A percentile compares a stretch with the other conserved stretches of the same genome.
Conservation (phyloP, 495 filamentous ascomycete species). For the Glarea lozoyensis region DNA sequence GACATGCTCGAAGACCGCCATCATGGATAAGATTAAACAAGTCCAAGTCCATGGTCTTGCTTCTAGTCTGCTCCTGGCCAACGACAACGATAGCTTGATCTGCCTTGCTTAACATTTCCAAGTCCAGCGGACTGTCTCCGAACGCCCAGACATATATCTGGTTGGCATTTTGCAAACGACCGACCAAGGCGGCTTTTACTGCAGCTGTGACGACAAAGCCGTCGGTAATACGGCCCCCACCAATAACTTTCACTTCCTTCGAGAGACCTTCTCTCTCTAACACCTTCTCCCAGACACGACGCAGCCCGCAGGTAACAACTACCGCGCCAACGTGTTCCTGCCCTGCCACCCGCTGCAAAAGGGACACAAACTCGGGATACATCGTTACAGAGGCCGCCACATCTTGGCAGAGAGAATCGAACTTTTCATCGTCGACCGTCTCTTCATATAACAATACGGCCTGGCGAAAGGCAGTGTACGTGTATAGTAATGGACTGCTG, state of each 20-base stretch:
- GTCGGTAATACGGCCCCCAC: slow-evolving; percentile 42
- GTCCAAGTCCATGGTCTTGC: slow-evolving; percentile 45
- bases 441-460: slow-evolving; percentile 49
- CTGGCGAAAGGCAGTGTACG: slow-evolving; percentile 49
- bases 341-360: slow-evolving; percentile 31
- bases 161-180: slow-evolving; percentile 26
- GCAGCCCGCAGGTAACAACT: slow-evolving; percentile 49
- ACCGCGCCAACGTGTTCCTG: slow-evolving; percentile 38
- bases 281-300: slow-evolving; percentile 48
- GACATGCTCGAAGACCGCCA: slow-evolving; percentile 31
- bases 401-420: slow-evolving; percentile 35
- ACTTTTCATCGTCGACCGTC: slow-evolving; percentile 28
- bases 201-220: slow-evolving; percentile 41
- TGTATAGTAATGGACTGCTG: slow-evolving; percentile 38
- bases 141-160: slow-evolving; percentile 46
- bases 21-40: slow-evolving; percentile 36
- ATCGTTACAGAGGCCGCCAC: slow-evolving; percentile 37
- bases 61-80: slow-evolving; percentile 39
- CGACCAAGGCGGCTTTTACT: slow-evolving; percentile 43
- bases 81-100: slow-evolving; percentile 51
- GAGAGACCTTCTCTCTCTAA: slow-evolving; percentile 37
- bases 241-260: slow-evolving; percentile 41
- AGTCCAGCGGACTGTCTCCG: slow-evolving; percentile 53
- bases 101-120: slow-evolving; percentile 47
- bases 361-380: slow-evolving; percentile 36